Base-by-base conservation (phyloP, 495 filamentous ascomycete genomes). In the Cercophora newfieldiana region DNA sequence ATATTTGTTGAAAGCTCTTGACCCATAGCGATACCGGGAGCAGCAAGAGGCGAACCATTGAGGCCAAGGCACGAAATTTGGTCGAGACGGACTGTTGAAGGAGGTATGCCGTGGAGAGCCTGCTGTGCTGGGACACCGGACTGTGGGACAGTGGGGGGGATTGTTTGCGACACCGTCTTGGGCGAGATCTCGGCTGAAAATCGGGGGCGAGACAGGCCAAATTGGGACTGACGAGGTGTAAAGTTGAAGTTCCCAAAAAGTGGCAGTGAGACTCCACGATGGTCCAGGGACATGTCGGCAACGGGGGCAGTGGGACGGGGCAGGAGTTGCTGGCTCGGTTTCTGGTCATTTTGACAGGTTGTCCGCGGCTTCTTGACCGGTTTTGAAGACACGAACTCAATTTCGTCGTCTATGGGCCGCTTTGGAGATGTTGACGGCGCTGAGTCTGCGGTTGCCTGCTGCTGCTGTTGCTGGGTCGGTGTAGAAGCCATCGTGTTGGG, bases 381-480 rank as follows among this genome's bases (percentile, higher is more conserved):
- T 24, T 77, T 72, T 4, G 73, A 77, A 54, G 78, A 81, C 33
- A 83, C 67, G 51, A 82, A 79, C 69, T 80, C 70, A 19, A 83
- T 69, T 31, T 83, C 81, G 64, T 79, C 77, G 58, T 83, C 79
- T 28, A 19, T 30, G n/a, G n/a, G 57, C 59, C 19, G 21, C 37
- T 60, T 60, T 10, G 16, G 49, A 22, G 24, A 24, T 49, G 44
- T 28, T 28, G 59, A 19, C 16, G 24, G 7, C 0, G 44, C 6
- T 10, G n/a, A 6, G 7, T 3, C 47, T 28, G 1, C 21, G 4
- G 47, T 25, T 24, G 6, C 16, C 19, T 21, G 31, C 37, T 29
- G 59, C 1, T 16, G 25, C 5, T 29, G 59, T 2, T 56, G 24
- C 47, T 30, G 24, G 44, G 37, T 25, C 2, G 54, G 8, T 19